Conservation (phyloP, 495 filamentous ascomycete species). For the Daldinia vernicosa region DNA sequence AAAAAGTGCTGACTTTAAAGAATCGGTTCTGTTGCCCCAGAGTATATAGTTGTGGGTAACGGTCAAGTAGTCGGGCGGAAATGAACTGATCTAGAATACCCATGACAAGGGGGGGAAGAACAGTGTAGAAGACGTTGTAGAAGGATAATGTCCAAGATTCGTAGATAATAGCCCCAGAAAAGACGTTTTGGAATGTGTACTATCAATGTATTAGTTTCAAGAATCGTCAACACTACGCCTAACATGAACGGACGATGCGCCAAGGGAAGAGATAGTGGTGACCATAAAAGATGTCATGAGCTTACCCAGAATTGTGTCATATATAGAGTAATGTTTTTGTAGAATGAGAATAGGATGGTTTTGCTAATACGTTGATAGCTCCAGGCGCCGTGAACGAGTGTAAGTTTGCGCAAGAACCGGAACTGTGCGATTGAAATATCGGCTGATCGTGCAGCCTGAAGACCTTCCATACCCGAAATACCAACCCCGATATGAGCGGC, state of each 20-base stretch:
- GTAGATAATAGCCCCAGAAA: constrained; percentile 97
- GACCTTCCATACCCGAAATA: constrained; percentile 96
- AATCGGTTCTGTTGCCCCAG: constrained; percentile 91
- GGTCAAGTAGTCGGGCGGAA: constrained; percentile 92
- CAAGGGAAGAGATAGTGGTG: constrained; percentile 3
- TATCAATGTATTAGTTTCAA: constrained; percentile 53
- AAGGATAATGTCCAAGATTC: constrained; percentile 99
- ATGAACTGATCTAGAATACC: constrained; percentile 99
- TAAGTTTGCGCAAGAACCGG: constrained; percentile 91
- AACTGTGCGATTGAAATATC: constrained; percentile 98
- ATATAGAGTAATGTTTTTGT: constrained; percentile 98
- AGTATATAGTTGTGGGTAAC: constrained; percentile 96
- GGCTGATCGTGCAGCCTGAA: constrained; percentile 96
- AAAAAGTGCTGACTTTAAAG: constrained; percentile 91
- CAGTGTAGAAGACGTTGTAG: constrained; percentile 99
- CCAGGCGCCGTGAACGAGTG: constrained; percentile 97
- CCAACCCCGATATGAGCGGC: constrained; percentile 98
- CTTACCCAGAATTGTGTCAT: constrained; percentile 99
- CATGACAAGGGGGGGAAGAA: constrained; percentile 91
- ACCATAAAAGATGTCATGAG: constrained; percentile 9
- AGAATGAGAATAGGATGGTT: constrained; percentile 97
- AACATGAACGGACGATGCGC: background rate
- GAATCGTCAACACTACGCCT: background rate
- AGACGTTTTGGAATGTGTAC: constrained; percentile 98
- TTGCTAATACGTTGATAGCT: constrained; percentile 97